Evolutionary conservation across 2,329 filamentous ascomycete species (phyloP), one percentile per base, ranked within the genome.

Genomic region (Clarireedia sp.): DNA sequence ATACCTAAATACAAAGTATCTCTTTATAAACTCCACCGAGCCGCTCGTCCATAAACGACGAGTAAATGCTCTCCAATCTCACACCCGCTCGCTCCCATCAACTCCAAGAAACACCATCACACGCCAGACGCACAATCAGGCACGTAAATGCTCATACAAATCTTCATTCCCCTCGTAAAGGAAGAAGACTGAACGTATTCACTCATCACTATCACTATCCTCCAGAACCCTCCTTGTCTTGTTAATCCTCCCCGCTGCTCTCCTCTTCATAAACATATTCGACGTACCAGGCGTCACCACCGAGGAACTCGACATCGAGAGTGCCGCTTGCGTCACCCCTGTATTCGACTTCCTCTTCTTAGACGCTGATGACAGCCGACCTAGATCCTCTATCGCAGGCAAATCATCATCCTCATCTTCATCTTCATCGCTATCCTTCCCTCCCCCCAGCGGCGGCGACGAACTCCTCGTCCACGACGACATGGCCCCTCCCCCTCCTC

Each of bases 381-480:
- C 17, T 21, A 54, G 24, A 41, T 56, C 51, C 10, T 36, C 38
- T 29, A 62, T 43, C 43, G 58, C 54, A 8, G 59, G 60, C 19
- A 62, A 41, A 16, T 55, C 52, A 43, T 57, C 56, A 36, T 61
- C 58, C 19, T 75, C 73, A 52, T 77, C 74, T 3, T 72, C 74
- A 70, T 73, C 48, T 10, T 19, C 14, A 46, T 23, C 44, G 14
- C 16, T 14, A 5, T 23, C 12, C 8, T 14, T 41, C 19, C 29
- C 29, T 19, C 37, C 10, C 1, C 1, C 19, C 14, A 5, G 3
- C 14, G 43, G 21, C 9, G 10, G 40, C 21, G 40, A 43, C 21
- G 40, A 43, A 19, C 17, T 19, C 21, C 17, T 21, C 19, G 21
- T 54, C 14, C 36, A 54, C 10, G 51, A 49, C 19, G 48, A 36